Conservation (phyloP, 768 basidiomycete species). For the Pleurotus djamor region DNA sequence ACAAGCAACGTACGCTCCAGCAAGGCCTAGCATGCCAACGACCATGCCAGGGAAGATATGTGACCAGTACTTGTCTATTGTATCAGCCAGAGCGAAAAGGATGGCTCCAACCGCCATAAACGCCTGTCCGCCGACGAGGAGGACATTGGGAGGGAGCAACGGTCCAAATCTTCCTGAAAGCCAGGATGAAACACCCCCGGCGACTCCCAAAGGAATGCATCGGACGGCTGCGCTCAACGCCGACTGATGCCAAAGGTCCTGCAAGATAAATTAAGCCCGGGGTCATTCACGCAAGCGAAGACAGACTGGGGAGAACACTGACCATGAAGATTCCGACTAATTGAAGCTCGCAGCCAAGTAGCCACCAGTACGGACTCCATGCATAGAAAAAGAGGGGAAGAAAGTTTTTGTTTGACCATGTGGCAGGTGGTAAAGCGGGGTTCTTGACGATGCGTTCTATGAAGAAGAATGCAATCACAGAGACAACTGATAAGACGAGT, state of each 20-base stretch:
- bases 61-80: constrained; percentile 36
- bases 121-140: constrained; percentile 36
- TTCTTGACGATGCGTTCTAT: constrained; percentile 30
- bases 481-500: constrained; percentile 37
- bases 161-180: constrained; percentile 7
- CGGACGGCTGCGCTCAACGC: constrained; percentile 29
- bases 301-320: too few species aligned
- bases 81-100: constrained; percentile 38
- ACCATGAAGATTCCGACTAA: constrained; percentile 24
- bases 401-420: constrained; percentile 37
- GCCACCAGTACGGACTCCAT: constrained; percentile 11
- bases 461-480: constrained; percentile 39
- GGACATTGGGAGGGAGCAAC: neutral
- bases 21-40: constrained; percentile 39
- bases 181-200: constrained; percentile 3
- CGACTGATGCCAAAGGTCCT: constrained; percentile 29
- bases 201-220: constrained; percentile 15
- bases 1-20: constrained; percentile 29
- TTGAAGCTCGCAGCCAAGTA: constrained; percentile 29
- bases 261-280: neutral
- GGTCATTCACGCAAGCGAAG: too few species aligned
- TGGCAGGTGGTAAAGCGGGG: constrained; percentile 26
- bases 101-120: constrained; percentile 32
- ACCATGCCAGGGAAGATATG: constrained; percentile 44
- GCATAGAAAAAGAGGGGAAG: constrained; percentile 32